A percentile compares a stretch with the other conserved stretches of the same genome.
Conservation (phyloP, 805 yeast species). For the Candida tallmaniae region DNA sequence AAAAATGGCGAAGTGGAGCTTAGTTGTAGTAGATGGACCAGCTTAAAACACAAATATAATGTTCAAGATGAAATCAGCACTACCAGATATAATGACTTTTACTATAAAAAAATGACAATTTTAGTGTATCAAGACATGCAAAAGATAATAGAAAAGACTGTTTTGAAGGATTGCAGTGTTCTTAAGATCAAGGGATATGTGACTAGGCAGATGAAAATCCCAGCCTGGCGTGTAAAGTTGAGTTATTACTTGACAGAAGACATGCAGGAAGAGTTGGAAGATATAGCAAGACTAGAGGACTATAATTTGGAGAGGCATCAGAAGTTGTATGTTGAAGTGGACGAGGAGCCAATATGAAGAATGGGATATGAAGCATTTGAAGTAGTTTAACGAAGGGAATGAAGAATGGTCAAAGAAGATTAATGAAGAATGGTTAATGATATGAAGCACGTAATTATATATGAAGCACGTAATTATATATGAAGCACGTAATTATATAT, state of each 20-base stretch:
- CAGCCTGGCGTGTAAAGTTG: constrained; percentile 22
- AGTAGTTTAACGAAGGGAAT: no score
- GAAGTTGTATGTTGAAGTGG: no score
- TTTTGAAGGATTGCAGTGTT: constrained; percentile 22
- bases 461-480: no score
- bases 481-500: no score
- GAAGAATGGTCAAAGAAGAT: background rate
- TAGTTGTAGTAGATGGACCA: constrained; percentile 36
- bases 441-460: no score
- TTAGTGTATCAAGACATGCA: constrained; percentile 4
- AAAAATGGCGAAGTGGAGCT: constrained; percentile 18
- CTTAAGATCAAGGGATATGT: constrained; percentile 32
- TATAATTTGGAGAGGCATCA: no score
- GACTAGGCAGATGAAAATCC: constrained; percentile 12
- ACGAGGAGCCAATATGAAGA: no score
- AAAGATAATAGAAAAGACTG: constrained; percentile 12
- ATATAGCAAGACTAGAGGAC: constrained; percentile 22
- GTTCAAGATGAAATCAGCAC: constrained; percentile 10
- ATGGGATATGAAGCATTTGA: no score
- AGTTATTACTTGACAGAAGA: constrained; percentile 19
- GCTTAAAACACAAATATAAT: constrained; percentile 34
- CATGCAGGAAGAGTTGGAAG: constrained; percentile 18
- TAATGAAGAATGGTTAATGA: no score
- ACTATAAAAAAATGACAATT: constrained; percentile 10
- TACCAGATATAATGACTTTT: constrained; percentile 1